A percentile compares a stretch with the other conserved stretches of the same genome.
phyloP scores from a whole-genome alignment of 805 yeast species.

The Kregervanrija delftensis region DNA sequence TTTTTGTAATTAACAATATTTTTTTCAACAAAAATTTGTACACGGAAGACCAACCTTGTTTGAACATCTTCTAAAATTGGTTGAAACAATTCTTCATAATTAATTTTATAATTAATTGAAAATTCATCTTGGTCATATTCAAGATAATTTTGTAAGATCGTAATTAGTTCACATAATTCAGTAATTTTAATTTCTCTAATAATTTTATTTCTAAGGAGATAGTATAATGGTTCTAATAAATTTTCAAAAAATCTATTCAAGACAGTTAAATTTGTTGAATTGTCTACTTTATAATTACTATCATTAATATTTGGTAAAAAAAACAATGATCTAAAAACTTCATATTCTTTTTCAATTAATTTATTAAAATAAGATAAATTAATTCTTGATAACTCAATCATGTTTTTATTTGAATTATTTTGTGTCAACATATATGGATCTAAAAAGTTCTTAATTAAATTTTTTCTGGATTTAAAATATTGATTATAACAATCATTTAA shows the following conservation, averaged over 20 bases:
- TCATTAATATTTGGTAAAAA: constrained; percentile 14
- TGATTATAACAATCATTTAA: constrained; percentile 55
- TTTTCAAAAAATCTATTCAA: constrained; percentile 52
- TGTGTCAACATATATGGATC: constrained; percentile 19
- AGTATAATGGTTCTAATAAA: constrained; percentile 74
- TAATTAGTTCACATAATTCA: constrained; percentile 67
- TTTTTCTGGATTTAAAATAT: constrained; percentile 54
- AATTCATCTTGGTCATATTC: constrained; percentile 40
- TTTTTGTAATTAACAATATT: constrained; percentile 64
- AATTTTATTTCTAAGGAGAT: constrained; percentile 55
- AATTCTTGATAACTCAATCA: constrained; percentile 58
- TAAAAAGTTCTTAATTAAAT: constrained; percentile 37
- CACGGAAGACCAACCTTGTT: constrained; percentile 70
- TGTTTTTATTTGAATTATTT: constrained; percentile 22
- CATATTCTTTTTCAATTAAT: constrained; percentile 53
- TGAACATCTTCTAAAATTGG: constrained; percentile 76
- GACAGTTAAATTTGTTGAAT: constrained; percentile 24
- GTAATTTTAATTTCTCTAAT: constrained; percentile 65
- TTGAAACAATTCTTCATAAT: constrained; percentile 54
- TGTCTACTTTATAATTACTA: constrained; percentile 13
- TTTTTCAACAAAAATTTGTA: constrained; percentile 65
- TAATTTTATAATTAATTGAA: constrained; percentile 23
- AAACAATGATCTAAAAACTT: constrained; percentile 52
- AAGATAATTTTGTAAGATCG: constrained; percentile 59
- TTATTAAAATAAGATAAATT: constrained; percentile 54